Conservation (phyloP, 345 rosid genomes). For the Syzygium oleosum region DNA sequence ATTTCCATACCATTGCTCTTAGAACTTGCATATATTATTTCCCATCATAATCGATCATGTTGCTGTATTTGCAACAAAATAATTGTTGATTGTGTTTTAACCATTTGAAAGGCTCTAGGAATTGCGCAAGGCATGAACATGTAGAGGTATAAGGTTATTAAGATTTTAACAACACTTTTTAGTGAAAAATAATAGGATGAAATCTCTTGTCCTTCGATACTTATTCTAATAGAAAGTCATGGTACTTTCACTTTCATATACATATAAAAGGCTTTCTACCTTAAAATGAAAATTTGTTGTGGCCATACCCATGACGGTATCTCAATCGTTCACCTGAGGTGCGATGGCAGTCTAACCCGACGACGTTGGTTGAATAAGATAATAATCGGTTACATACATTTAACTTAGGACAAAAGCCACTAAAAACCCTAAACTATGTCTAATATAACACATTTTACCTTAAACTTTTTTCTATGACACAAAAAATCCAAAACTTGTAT, state of each 20-base stretch:
- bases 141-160: not conserved
- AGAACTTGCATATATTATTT: not conserved
- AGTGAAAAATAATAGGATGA: not conserved
- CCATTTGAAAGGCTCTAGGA: not conserved
- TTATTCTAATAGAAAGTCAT: not conserved
- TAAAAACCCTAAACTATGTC: too few relatives aligned
- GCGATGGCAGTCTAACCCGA: not conserved
- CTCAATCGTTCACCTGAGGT: fast-evolving
- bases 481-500: too few relatives aligned
- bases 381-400: not conserved
- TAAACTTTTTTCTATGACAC: too few relatives aligned
- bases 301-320: not conserved
- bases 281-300: not conserved
- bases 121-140: not conserved
- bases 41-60: not conserved
- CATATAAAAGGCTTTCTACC: not conserved
- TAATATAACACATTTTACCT: too few relatives aligned
- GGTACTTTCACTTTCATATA: not conserved
- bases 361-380: not conserved
- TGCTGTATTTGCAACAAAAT: not conserved
- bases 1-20: not conserved
- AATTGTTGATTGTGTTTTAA: not conserved
- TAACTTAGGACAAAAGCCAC: too few relatives aligned
- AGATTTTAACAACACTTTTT: not conserved
- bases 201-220: not conserved